Base-by-base conservation (phyloP, 345 rosid genomes). In the Microcos paniculata region DNA sequence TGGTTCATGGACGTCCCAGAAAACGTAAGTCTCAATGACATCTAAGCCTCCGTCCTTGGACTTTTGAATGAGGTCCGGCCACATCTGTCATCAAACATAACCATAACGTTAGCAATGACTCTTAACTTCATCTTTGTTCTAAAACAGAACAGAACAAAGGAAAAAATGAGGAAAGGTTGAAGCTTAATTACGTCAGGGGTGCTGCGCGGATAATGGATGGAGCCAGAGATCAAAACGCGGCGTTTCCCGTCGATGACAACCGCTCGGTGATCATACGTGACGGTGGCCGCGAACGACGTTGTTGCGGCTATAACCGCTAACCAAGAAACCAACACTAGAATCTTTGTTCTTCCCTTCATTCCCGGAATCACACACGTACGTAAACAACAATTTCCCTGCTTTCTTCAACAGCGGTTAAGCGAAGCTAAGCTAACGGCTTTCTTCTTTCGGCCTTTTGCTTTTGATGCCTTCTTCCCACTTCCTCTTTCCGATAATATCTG, bases 131-230 rank as follows among this genome's bases (percentile, higher is more conserved):
- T 52, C 62, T 16, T 51, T 2, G 6, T 15, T 57, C 0, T 15
- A 19, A 38, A 6, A 71, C 43, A 78, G 2, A 64, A 14, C 10
- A 51, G 67, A 35, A 42, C 48, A 10, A 1, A 21, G 10, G 24
- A 18, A 35, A 51, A 57, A 10, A 73, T 65, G 72, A 46, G 35
- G 12, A 23, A 59, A 31, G 64, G 61, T 0, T 26, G 13, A 46
- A 9, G 10, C 6, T 23, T 55, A 9, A 6, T 23, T 55, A 94
- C 99, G 86, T 95, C 94, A 2, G 96, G 93, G 45, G 97, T 89
- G 73, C 99, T 95, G 45, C 99, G 94, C 24, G 99, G 99, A 78
- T 95, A 95, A 80, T 95, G 99, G 83, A 95, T 93, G 72, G 99
- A 90, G 31, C 99, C 99, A 53, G 99, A 93, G 76, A 93, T 71